Evolutionary conservation across 1,284 basidiomycete genomes (phyloP), one percentile per base, ranked within the genome.

Genomic region (Ustilago trichophora): DNA sequence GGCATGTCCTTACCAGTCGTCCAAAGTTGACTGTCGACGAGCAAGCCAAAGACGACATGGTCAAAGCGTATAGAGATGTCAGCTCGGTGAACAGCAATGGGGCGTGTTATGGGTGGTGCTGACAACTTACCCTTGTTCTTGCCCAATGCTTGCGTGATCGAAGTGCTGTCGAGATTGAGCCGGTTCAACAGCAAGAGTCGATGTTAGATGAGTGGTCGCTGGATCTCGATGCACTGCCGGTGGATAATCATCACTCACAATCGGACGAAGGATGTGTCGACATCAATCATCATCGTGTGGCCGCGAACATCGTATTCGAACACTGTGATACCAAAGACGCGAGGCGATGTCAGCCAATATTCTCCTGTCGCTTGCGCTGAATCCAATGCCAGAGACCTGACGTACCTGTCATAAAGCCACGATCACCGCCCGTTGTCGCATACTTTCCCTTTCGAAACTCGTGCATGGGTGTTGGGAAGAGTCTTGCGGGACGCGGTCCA

Each of bases 221-320:
- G n/a, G n/a, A n/a, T n/a, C n/a, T n/a, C n/a, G n/a, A n/a, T n/a
- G n/a, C n/a, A n/a, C n/a, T n/a, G n/a, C n/a, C n/a, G n/a, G n/a
- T n/a, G n/a, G n/a, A n/a, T n/a, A 35, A 73, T 71, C 71, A 73
- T 70, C 18, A 48, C 65, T 68, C 22, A 68, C 63, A 73, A 71
- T 35, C 62, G 57, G 4, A 73, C 53, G 16, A 57, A 68, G 10
- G 68, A 72, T 0, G 57, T 73, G 45, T 73, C 72, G 35, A 50
- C 45, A 38, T 73, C 68, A 36, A 73, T 71, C 72, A 73, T 70
- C 56, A 73, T 67, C 1, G 57, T 67, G 22, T 57, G 48, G 8
- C 69, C 67, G 6, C 64, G 43, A 2, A 68, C 55, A 3, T 68
- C 53, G 41, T 73, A 73, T 29, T 73, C 72, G 31, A 50, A 73